These are phyloP conservation scores for Boletus huronensis DNA, from an alignment of 768 basidiomycete genomes.

Conservation along the genomic window DNA sequence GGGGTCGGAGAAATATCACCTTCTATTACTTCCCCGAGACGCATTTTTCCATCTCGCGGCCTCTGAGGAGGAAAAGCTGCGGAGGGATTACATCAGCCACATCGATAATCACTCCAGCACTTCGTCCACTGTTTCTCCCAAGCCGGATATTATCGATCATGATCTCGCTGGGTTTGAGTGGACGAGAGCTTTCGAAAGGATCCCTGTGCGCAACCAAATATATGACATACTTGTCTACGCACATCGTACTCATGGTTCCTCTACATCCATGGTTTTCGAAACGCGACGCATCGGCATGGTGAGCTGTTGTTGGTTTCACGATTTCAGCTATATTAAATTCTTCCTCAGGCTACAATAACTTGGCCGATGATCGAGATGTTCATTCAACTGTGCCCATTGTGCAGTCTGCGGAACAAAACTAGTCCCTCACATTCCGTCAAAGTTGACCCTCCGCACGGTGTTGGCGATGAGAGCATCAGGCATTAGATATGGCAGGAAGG, in stretches of 20 bases:
- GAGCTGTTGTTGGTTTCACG: slow-evolving; percentile 25
- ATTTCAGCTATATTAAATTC: slow-evolving; percentile 3
- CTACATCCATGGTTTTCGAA: slow-evolving; percentile 54
- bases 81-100: slow-evolving; percentile 44
- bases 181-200: slow-evolving; percentile 49
- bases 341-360: slow-evolving; percentile 57
- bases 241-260: slow-evolving; percentile 55
- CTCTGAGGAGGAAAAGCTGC: slow-evolving; percentile 48
- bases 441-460: slow-evolving; percentile 13
- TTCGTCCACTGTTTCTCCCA: slow-evolving; percentile 14
- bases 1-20: slow-evolving; percentile 55
- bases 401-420: slow-evolving; percentile 42
- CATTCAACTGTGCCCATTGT: slow-evolving; percentile 55
- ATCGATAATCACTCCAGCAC: slow-evolving; percentile 25
- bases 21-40: slow-evolving; percentile 61
- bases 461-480: slow-evolving; percentile 24
- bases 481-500: background rate
- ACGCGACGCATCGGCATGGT: slow-evolving; percentile 58
- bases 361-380: slow-evolving; percentile 76
- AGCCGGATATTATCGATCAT: slow-evolving; percentile 16
- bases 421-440: slow-evolving; percentile 20
- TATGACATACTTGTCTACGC: slow-evolving; percentile 68
- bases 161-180: slow-evolving; percentile 31
- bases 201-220: slow-evolving; percentile 64
- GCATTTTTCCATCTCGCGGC: slow-evolving; percentile 49